phyloP scores from a whole-genome alignment of 2,329 filamentous ascomycete genomes.

The Grosmannia clavigera region DNA sequence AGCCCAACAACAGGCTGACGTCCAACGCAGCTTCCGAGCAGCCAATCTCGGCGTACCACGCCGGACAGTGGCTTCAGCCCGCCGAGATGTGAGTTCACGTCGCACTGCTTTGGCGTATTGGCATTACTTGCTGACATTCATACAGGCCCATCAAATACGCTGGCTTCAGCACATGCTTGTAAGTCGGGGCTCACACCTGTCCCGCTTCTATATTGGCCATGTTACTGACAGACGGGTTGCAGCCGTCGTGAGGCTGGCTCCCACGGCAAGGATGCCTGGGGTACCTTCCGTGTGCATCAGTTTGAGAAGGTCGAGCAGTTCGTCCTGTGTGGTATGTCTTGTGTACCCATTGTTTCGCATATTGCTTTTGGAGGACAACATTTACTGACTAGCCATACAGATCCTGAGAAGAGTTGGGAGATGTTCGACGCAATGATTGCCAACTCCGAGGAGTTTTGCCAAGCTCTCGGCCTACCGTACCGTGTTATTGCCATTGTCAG shows the following conservation, averaged over 20 bases:
- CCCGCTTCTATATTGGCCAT: not conserved
- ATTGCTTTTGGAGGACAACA: not conserved
- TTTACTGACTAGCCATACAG: conserved; percentile 35
- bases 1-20: not conserved
- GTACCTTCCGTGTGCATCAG: conserved; percentile 94
- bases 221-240: not conserved
- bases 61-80: conserved; percentile 81
- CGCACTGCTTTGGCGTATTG: no score
- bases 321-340: conserved; percentile 24
- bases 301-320: conserved; percentile 55
- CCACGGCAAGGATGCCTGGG: conserved; percentile 73
- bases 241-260: conserved; percentile 80
- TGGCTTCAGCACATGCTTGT: conserved; percentile 86
- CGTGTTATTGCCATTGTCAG: conserved; percentile 89
- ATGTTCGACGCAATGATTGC: conserved; percentile 88
- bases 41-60: conserved; percentile 84
- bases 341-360: not conserved
- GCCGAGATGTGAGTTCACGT: conserved; percentile 45
- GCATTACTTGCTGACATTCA: not conserved
- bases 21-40: conserved; percentile 55
- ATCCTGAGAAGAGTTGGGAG: conserved; percentile 86
- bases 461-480: conserved; percentile 80
- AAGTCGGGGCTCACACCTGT: not conserved
- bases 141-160: conserved; percentile 71
- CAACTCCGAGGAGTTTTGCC: conserved; percentile 88